Evolutionary conservation across 371 early-diverging fungal species (phyloP).

Genomic region (Mucor lusitanicus): DNA sequence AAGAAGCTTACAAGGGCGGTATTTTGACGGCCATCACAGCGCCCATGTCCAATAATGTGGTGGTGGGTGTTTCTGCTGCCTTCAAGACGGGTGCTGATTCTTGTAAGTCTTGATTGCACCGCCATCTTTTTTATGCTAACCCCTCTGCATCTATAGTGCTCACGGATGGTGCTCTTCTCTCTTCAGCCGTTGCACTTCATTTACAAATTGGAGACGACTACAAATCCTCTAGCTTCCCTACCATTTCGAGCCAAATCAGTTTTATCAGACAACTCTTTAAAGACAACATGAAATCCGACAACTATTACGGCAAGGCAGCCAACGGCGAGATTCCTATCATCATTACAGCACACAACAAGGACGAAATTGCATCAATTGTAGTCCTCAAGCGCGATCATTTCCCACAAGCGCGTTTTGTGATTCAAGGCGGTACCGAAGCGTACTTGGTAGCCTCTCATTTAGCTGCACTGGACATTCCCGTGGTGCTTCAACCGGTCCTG

Average conservation of each 20-base stretch:
- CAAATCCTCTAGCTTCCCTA: conserved; percentile 52
- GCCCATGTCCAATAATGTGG: conserved; percentile 38
- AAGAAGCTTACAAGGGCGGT: conserved; percentile 62
- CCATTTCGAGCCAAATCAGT: conserved; percentile 67
- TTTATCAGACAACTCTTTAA: conserved; percentile 57
- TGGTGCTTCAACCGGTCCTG: conserved; percentile 65
- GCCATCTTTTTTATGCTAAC: neutral
- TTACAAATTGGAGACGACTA: conserved; percentile 54
- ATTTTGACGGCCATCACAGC: conserved; percentile 53
- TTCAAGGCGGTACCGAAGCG: conserved; percentile 74
- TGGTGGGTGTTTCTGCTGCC: conserved; percentile 52
- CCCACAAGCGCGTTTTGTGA: conserved; percentile 37
- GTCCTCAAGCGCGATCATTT: conserved; percentile 54
- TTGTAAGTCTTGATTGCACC: conserved; percentile 15
- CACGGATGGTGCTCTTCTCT: conserved; percentile 30
- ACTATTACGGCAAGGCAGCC: conserved; percentile 48
- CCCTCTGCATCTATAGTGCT: neutral
- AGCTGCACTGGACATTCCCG: conserved; percentile 58
- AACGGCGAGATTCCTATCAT: conserved; percentile 67
- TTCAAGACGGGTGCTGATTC: conserved; percentile 52
- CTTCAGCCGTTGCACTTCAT: conserved; percentile 62
- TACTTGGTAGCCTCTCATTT: conserved; percentile 65
- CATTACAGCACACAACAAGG: conserved; percentile 62
- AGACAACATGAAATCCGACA: conserved; percentile 22
- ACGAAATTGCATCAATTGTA: conserved; percentile 72